Conservation (phyloP, 2,329 filamentous ascomycete genomes). For the Colletotrichum siamense region DNA sequence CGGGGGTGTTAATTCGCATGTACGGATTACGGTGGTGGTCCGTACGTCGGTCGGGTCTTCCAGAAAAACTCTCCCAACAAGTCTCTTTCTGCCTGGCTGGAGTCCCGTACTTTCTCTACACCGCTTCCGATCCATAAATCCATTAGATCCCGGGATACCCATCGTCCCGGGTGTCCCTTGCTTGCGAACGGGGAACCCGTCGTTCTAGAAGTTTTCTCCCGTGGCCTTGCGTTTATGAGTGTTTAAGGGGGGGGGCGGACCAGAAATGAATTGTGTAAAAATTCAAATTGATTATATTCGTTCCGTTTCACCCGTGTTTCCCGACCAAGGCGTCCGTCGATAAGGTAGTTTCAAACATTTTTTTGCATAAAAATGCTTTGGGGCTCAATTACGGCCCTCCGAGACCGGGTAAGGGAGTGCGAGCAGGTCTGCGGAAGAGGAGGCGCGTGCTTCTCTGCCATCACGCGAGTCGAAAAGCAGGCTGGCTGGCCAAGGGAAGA, state of each 20-base stretch:
- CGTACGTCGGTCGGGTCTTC: neutral
- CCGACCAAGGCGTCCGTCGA: neutral
- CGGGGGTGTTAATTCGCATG: neutral
- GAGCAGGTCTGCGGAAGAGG: neutral
- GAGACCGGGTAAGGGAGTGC: neutral
- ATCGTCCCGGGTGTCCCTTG: neutral
- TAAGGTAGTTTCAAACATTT: neutral
- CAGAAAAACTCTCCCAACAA: neutral
- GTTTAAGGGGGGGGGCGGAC: neutral
- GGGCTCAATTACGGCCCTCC: neutral
- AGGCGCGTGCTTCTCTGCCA: neutral
- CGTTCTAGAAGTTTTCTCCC: neutral
- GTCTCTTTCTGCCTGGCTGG: neutral
- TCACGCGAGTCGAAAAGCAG: neutral
- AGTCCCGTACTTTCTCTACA: neutral
- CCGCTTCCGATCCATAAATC: neutral
- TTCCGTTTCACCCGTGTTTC: neutral
- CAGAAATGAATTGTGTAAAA: neutral
- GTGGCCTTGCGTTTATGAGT: neutral
- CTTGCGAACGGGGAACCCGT: neutral
- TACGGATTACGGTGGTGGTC: neutral
- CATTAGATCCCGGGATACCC: neutral
- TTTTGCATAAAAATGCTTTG: neutral
- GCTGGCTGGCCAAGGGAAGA: neutral
- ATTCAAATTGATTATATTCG: neutral